These are phyloP conservation scores for Fraxinus quadrangulata DNA, from an alignment of 257 asterid species.

Conservation along the genomic window DNA sequence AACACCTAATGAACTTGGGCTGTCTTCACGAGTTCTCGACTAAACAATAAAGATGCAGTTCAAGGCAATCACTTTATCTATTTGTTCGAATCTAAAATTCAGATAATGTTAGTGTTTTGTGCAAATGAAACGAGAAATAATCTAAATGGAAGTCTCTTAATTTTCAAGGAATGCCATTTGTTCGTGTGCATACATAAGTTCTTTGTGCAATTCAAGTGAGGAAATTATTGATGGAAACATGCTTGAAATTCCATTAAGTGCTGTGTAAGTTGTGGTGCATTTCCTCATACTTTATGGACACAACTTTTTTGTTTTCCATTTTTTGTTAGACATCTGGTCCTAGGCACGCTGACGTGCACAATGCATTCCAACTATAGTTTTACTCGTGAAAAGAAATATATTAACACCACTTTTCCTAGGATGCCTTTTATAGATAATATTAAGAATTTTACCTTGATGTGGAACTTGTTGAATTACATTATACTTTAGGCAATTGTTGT, in stretches of 20 bases:
- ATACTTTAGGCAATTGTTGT: background rate
- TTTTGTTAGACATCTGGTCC: background rate
- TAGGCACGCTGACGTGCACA: background rate
- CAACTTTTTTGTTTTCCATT: background rate
- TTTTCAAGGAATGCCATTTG: background rate
- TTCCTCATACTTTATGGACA: background rate
- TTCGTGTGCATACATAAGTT: background rate
- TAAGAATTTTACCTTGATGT: conserved; percentile 11
- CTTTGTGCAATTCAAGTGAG: background rate
- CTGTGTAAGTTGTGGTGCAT: background rate
- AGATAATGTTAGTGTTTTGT: background rate
- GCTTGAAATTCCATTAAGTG: background rate
- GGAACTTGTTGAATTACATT: background rate
- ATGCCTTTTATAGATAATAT: background rate
- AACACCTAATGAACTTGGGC: background rate
- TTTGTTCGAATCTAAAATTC: background rate
- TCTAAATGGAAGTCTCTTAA: background rate
- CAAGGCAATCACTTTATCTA: background rate
- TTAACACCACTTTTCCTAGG: background rate
- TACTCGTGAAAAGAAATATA: background rate
- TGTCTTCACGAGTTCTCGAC: background rate
- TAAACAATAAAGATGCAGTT: background rate
- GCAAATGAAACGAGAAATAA: background rate
- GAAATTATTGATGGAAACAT: background rate
- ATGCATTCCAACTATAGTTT: background rate